phyloP scores from a whole-genome alignment of 139 green algal genomes.

The Tetraselmis striata region DNA sequence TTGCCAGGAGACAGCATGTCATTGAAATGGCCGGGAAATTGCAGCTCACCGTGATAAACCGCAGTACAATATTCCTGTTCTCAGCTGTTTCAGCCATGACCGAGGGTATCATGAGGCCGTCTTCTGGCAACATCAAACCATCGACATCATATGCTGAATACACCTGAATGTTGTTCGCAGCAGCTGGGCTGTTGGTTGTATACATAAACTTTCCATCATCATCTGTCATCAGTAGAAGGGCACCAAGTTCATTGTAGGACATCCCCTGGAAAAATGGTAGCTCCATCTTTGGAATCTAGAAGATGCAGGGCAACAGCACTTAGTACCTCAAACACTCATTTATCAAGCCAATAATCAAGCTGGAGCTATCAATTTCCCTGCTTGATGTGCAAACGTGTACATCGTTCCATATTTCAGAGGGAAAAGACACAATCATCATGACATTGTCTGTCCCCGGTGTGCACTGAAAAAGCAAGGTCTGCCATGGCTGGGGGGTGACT shows the following conservation, averaged over 20 bases:
- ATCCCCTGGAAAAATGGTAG: neutral
- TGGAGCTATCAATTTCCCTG: too few species aligned
- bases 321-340: too few species aligned
- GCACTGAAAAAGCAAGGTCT: too few species aligned
- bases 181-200: neutral
- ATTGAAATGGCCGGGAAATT: too few species aligned
- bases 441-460: too few species aligned
- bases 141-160: neutral
- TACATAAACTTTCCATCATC: neutral
- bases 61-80: neutral
- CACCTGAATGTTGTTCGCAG: neutral
- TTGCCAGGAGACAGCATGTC: too few species aligned
- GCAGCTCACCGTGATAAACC: neutral
- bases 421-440: too few species aligned
- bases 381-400: too few species aligned
- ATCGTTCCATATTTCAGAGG: too few species aligned
- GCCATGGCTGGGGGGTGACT: too few species aligned
- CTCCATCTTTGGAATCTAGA: neutral
- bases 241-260: neutral
- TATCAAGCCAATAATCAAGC: too few species aligned
- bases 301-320: too few species aligned
- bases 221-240: neutral
- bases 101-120: neutral
- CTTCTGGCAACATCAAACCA: neutral
- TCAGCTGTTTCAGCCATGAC: neutral